Evolutionary conservation across 2,329 filamentous ascomycete genomes (phyloP), one percentile per base, ranked within the genome.

Genomic region (Botrytis fragariae): DNA sequence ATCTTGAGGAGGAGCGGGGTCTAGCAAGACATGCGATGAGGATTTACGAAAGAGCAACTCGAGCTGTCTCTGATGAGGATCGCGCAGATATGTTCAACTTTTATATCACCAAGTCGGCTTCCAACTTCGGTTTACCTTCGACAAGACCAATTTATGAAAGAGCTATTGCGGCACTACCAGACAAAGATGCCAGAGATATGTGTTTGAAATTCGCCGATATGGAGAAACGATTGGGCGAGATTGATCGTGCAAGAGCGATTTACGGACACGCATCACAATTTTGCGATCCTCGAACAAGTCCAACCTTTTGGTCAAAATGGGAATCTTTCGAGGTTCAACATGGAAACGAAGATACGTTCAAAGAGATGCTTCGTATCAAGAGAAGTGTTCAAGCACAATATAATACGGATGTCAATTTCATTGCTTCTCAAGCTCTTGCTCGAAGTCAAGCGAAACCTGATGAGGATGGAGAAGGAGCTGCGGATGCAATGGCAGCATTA

Each of bases 391-490:
- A 98, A 83, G 95, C 96, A 71, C 93, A 98, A 84, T 99, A 97
- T 87, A 98, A 98, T 81, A 99, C 97, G 62, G 96, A 99, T 80
- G 95, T 99, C 86, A 97, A 95, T 82, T 99, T 98, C 81, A 98
- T 99, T 82, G 96, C 96, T 16, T 97, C 94, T 8, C 96, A 99
- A 82, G 96, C 96, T 39, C 87, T 99, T 77, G 94, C 94, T 35
- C 90, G 94, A 75, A 91, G 90, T 76, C 92, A 97, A 81, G 88
- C 87, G 77, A 87, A 87, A 77, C 84, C 84, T 61, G 76, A 73
- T 16, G 75, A 76, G 72, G 84, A 83, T 75, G 82, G 73, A 51
- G 83, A 80, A 37, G 84, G 81, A 44, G 83, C 87, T 57, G 88
- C 87, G 6, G 95, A 98, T 83, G 94, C 94, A 35, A 98, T 98